phyloP scores from a whole-genome alignment of 2,329 filamentous ascomycete genomes.

The Trichophyton equinum region DNA sequence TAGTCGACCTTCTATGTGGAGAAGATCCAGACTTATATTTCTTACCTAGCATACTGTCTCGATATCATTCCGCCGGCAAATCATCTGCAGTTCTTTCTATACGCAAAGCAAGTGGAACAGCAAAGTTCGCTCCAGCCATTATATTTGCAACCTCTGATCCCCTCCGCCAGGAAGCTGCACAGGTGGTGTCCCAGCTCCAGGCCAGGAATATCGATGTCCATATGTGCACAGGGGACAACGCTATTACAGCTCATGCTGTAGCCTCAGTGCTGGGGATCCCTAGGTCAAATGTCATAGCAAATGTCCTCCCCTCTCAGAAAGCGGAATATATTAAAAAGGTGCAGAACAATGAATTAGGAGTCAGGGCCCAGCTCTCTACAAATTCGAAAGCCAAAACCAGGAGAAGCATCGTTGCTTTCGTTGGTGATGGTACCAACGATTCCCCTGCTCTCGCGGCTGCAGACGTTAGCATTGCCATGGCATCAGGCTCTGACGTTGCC shows the following conservation, averaged over 20 bases:
- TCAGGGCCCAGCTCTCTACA: constrained; percentile 16
- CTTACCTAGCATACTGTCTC: constrained; percentile 24
- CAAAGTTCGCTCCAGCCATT: constrained; percentile 41
- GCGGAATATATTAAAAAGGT: constrained; percentile 44
- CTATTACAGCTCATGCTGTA: constrained; percentile 69
- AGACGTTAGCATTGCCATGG: constrained; percentile 72
- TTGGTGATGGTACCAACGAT: constrained; percentile 80
- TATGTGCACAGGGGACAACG: constrained; percentile 89
- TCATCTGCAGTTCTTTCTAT: constrained; percentile 35
- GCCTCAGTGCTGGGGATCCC: constrained; percentile 64
- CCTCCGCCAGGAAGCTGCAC: constrained; percentile 57
- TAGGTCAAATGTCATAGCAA: constrained; percentile 63
- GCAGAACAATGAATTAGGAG: constrained; percentile 15
- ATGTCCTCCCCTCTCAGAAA: constrained; percentile 76
- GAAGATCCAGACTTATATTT: constrained; percentile 24
- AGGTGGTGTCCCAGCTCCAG: constrained; percentile 53
- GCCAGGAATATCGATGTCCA: constrained; percentile 59
- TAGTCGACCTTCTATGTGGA: constrained; percentile 26
- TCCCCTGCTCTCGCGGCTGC: constrained; percentile 67
- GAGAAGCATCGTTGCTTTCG: constrained; percentile 56
- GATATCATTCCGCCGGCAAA: constrained; percentile 31
- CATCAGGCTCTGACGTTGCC: constrained; percentile 69
- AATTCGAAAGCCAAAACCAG: not conserved
- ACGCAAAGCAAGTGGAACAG: constrained; percentile 15
- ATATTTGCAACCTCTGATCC: constrained; percentile 70